Conservation (phyloP, 306 rosid species). For the Astragalus glycyphyllos region DNA sequence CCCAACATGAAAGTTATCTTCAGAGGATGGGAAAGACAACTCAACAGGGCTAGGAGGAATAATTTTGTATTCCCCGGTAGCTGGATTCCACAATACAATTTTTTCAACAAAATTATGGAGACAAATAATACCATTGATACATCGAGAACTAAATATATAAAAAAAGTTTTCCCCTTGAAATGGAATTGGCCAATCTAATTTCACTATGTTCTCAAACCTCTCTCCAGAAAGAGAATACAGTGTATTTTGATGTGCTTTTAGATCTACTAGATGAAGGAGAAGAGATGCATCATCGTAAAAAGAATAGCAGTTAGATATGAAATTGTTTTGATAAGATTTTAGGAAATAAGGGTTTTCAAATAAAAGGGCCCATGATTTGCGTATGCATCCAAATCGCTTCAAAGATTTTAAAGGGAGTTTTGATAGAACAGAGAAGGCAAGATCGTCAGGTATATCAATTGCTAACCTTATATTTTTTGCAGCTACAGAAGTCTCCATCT, state of each 20-base stretch:
- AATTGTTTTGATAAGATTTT: not conserved
- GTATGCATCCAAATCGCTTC: no score
- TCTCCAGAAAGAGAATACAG: not conserved
- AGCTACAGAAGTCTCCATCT: no score
- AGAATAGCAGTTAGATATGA: not conserved
- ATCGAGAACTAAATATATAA: not conserved
- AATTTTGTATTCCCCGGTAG: not conserved
- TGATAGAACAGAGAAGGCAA: no score
- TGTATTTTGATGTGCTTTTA: not conserved
- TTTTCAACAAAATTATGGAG: not conserved
- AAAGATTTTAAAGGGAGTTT: no score
- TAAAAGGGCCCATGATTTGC: no score
- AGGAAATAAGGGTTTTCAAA: no score
- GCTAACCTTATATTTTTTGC: no score
- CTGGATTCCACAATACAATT: not conserved
- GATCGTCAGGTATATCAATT: no score
- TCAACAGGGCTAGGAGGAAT: not conserved
- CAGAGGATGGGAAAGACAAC: not conserved
- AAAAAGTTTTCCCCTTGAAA: not conserved
- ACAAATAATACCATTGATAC: not conserved
- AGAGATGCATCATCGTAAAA: not conserved
- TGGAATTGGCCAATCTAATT: not conserved
- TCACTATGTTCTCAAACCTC: not conserved
- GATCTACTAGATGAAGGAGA: not conserved
- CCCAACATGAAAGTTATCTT: not conserved